Base-by-base conservation (phyloP, 768 basidiomycete species). In the Lentinus tigrinus region DNA sequence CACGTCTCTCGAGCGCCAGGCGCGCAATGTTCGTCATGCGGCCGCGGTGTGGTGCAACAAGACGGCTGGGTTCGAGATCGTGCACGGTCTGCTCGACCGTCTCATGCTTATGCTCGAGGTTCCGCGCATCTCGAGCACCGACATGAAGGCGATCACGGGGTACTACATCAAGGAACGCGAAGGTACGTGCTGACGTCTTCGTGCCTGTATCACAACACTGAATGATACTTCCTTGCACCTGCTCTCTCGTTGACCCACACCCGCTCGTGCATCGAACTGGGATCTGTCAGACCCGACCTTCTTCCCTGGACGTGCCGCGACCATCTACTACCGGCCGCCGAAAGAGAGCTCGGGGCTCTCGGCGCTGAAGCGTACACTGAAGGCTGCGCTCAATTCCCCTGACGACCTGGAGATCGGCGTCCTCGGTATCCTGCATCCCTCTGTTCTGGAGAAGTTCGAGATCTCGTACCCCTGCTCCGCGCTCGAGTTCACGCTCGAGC, bases 31-130 rank as follows among this genome's bases (percentile, higher is more conserved):
- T 48, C 80, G 95, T 58, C 87, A 92, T 57, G 89, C 94, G 0
- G 94, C 87, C 0, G 96, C 91, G 0, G 83, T 98, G 39, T 98
- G 93, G 89, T 96, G 95, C 74, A 96, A 96, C 74, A 93, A 93
- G 76, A 92, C 89, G 14, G 97, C 95, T 37, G 95, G 95, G 4
- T 99, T 99, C 69, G 95, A 99, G 77, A 83, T 96, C 60, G 88
- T 95, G 11, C 97, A 98, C 71, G 97, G 97, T 34, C 77, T 98
- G 74, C 75, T 99, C 63, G 95, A 98, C 74, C 81, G 95, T 49
- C 83, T 92, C 37, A 98, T 99, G 97, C 90, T 88, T 72, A 95
- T 97, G 83, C 77, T 99, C 21, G 96, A 97, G 63, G 82, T 99
- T 36, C 90, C 93, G 38, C 82, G 87, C 63, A 89, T 98, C 54